Percentiles rank a stretch among this genome's conserved stretches.
Evolutionary conservation across 2,329 filamentous ascomycete species (phyloP).

Genomic region (Ophiobolus disseminans): DNA sequence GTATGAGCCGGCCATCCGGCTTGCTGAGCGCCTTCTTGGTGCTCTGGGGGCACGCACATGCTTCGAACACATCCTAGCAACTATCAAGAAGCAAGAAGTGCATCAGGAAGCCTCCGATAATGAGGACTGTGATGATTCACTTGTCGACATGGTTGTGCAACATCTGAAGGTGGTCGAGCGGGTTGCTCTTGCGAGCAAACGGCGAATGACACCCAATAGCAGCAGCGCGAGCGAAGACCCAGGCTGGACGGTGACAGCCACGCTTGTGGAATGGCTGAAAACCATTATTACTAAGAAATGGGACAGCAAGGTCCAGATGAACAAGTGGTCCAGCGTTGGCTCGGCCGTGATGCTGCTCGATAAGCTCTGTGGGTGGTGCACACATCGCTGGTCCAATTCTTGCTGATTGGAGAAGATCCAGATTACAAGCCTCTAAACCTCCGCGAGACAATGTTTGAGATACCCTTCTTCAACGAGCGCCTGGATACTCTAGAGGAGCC

Average conservation of each 20-base stretch:
- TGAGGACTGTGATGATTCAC: neutral
- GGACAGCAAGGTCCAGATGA: slow-evolving; percentile 76
- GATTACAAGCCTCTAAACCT: slow-evolving; percentile 57
- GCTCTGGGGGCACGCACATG: slow-evolving; percentile 58
- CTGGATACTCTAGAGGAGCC: slow-evolving; percentile 79
- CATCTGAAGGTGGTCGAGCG: slow-evolving; percentile 36
- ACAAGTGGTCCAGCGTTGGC: slow-evolving; percentile 74
- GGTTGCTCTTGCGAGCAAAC: slow-evolving; percentile 27
- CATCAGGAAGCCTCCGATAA: neutral
- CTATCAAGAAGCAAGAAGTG: slow-evolving; percentile 11
- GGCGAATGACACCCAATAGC: slow-evolving; percentile 21
- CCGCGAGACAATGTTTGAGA: slow-evolving; percentile 69
- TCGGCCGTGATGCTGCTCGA: slow-evolving; percentile 78
- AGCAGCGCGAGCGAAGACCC: slow-evolving; percentile 31
- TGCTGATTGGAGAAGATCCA: slow-evolving; percentile 31
- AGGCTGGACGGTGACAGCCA: slow-evolving; percentile 46
- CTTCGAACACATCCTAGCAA: slow-evolving; percentile 57
- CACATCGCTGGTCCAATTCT: fast-evolving
- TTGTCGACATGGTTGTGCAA: slow-evolving; percentile 29
- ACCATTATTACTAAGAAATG: slow-evolving; percentile 79
- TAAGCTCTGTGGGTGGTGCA: slow-evolving; percentile 64
- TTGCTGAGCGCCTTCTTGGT: slow-evolving; percentile 58
- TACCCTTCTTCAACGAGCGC: slow-evolving; percentile 76
- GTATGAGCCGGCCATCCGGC: slow-evolving; percentile 59
- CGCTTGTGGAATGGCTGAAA: slow-evolving; percentile 72